phyloP scores from a whole-genome alignment of 2,329 filamentous ascomycete species.

The Eurotiales sp. region DNA sequence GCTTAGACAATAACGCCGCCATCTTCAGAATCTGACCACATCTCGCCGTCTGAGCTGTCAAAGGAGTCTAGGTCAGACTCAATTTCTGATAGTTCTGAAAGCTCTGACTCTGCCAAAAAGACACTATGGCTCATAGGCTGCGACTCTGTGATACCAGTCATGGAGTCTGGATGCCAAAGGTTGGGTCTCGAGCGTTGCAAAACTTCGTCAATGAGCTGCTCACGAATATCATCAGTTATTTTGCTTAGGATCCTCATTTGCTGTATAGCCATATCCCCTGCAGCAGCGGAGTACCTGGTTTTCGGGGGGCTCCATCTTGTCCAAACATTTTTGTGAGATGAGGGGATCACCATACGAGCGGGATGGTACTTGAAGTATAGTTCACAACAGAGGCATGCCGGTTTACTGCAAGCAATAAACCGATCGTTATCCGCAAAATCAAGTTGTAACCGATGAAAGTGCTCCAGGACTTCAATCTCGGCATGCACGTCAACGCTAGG shows the following conservation, averaged over 20 bases:
- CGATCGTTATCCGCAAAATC: conserved; percentile 38
- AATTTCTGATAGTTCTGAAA: background rate
- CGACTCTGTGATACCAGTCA: conserved; percentile 19
- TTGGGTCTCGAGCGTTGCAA: conserved; percentile 18
- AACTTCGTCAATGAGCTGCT: conserved; percentile 22
- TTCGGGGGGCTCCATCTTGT: conserved; percentile 27
- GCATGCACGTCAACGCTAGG: conserved; percentile 38
- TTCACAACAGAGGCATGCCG: conserved; percentile 49
- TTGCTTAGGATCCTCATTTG: conserved; percentile 24
- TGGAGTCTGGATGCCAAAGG: conserved; percentile 24
- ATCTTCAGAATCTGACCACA: conserved; percentile 12
- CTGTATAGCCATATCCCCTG: conserved; percentile 13
- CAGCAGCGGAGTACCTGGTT: conserved; percentile 12
- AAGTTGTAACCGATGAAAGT: conserved; percentile 36
- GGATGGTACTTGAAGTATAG: conserved; percentile 29
- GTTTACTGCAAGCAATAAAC: conserved; percentile 52
- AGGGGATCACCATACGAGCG: conserved; percentile 22
- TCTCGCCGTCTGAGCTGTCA: conserved; percentile 6
- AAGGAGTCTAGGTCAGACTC: background rate
- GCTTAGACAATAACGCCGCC: conserved; percentile 9
- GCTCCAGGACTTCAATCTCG: conserved; percentile 48
- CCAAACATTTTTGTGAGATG: conserved; percentile 27
- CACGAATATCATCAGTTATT: conserved; percentile 23
- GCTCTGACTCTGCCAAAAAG: background rate
- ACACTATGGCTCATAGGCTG: background rate